Evolutionary conservation across 306 rosid species (phyloP).

Genomic region (Citrullus mucosospermus): DNA sequence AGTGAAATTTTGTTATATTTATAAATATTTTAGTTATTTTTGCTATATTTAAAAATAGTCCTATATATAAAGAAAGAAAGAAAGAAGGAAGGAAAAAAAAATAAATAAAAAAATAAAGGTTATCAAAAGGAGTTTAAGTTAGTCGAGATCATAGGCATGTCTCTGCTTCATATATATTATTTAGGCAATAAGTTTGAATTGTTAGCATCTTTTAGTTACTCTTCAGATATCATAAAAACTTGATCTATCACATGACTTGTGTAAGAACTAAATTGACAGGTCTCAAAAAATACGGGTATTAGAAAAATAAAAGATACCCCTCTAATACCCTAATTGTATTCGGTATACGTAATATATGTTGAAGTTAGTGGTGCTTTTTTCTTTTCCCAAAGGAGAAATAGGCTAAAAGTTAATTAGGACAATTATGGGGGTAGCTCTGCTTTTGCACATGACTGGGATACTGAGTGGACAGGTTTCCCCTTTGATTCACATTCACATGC

Average conservation of each 20-base stretch:
- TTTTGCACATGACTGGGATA: constrained; percentile 6
- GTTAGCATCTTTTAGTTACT: not conserved
- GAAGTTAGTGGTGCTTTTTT: not conserved
- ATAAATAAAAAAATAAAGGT: too few relatives aligned
- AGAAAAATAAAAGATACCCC: not conserved
- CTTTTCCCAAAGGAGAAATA: not conserved
- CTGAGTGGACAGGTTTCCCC: not conserved
- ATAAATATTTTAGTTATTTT: too few relatives aligned
- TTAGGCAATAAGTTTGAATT: not conserved
- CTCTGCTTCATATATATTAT: not conserved
- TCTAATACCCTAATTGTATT: not conserved
- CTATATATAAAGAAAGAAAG: too few relatives aligned
- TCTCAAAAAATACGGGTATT: not conserved
- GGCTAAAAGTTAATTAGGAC: not conserved
- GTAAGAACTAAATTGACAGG: not conserved
- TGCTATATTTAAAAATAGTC: too few relatives aligned
- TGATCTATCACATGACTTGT: not conserved
- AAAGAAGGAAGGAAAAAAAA: too few relatives aligned
- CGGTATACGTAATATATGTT: not conserved
- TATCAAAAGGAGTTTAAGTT: too few relatives aligned
- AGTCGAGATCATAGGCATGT: not conserved
- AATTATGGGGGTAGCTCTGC: not conserved
- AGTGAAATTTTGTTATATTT: too few relatives aligned
- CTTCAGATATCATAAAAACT: not conserved
- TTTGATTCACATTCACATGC: constrained; percentile 7